Base-by-base conservation (phyloP, 1,284 basidiomycete species). In the Sporisorium reilianum region DNA sequence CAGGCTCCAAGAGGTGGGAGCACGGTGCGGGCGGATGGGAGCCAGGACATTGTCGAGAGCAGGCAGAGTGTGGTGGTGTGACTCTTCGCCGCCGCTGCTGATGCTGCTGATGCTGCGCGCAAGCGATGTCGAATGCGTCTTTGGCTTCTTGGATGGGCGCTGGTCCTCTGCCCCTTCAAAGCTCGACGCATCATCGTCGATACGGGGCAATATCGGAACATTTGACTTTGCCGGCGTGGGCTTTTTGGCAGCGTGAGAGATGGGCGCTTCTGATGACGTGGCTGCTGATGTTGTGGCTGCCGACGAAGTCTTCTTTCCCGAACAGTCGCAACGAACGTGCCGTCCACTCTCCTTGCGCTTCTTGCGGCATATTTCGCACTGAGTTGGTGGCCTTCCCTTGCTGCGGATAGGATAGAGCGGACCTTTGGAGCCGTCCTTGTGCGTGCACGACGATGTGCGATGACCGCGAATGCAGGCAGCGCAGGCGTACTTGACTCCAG, bases 381-480 rank as follows among this genome's bases (percentile, higher is more conserved):
- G 80, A 3, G 79, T 77, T 11, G 65, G 67, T 16, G 80, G 80
- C 20, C 80, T 65, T 16, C 80, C 80, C 32, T 79, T 76, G 54
- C 63, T 65, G 49, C 79, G 75, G 26, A 82, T 75, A 5, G 75
- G 72, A 26, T 77, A 62, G 44, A 82, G 62, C 0, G 76, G 75
- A 2, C 80, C 74, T 28, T 80, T 78, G 32, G 78, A 79, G 23
- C 80, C 80, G 54, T 81, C 80, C 58, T 75, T 77, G 67, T 82
- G 80, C 1, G 74, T 77, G 52, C 80, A 82, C 1, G 67, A 68
- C 0, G 79, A 80, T 2, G 80, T 77, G 18, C 80, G 71, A 53
- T 82, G 80, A 11, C 80, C 80, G 11, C 77, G 72, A 42, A 82
- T 82, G 64, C 80, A 82, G 14, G 77, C 66, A 11, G 72, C 77